Conservation (phyloP, 352 stramenopile genomes). For the Thalassiosira delicatula region DNA sequence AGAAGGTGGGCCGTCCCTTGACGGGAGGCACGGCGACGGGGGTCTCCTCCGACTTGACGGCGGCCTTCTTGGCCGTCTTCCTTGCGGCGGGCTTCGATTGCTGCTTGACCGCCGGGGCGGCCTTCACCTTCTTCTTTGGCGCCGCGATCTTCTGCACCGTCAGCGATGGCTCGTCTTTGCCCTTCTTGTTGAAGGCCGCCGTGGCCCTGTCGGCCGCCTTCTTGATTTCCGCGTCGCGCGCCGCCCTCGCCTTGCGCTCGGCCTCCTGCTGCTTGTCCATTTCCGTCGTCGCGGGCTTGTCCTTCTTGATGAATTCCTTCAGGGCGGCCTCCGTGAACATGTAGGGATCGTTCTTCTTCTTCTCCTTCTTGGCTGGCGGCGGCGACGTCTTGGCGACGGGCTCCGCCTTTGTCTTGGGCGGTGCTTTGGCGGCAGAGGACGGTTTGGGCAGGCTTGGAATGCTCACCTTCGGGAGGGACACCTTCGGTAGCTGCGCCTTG, state of each 20-base stretch:
- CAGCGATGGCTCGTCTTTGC: too few species aligned
- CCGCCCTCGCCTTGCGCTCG: slow-evolving; percentile 31
- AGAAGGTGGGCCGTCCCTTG: slow-evolving; percentile 49
- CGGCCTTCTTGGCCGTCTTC: slow-evolving; percentile 24
- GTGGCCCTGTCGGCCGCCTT: slow-evolving; percentile 5
- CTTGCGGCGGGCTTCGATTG: neutral
- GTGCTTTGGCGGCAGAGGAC: slow-evolving; percentile 4
- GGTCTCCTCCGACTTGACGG: slow-evolving; percentile 21
- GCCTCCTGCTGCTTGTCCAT: slow-evolving; percentile 56
- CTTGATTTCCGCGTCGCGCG: slow-evolving; percentile 34
- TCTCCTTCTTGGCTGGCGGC: slow-evolving; percentile 15
- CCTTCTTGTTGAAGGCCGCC: slow-evolving; percentile 9
- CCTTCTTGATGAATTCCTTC: slow-evolving; percentile 61
- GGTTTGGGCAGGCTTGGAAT: slow-evolving; percentile 30
- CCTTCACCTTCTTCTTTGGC: slow-evolving; percentile 2
- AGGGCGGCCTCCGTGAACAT: slow-evolving; percentile 58
- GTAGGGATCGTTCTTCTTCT: slow-evolving; percentile 50
- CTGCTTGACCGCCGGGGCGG: slow-evolving; percentile 8
- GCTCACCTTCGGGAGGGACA: slow-evolving; percentile 51
- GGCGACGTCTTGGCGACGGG: slow-evolving; percentile 23
- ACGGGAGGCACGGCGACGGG: slow-evolving; percentile 27
- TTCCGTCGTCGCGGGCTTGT: slow-evolving; percentile 45
- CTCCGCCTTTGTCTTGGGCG: slow-evolving; percentile 21
- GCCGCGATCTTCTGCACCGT: neutral
- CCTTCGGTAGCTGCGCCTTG: slow-evolving; percentile 57